Base-by-base conservation (phyloP, 164 flowering plant species). In the Berberis vulgaris region DNA sequence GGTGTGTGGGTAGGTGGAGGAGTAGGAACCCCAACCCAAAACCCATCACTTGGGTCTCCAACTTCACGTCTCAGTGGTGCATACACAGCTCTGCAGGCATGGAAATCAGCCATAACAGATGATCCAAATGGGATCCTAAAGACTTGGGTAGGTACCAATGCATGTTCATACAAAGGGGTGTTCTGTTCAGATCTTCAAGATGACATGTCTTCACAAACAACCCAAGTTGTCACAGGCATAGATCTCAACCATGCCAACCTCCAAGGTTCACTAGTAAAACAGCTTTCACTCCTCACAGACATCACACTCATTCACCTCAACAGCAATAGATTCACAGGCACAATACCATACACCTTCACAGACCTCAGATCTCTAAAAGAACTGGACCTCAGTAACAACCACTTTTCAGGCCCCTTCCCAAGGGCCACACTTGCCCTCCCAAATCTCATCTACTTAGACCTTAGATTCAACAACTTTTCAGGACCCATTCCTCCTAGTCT, bases 171-270 rank as follows among this genome's bases (percentile, higher is more conserved):
- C 81, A 77, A 69, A 71, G 98, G 97, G 0, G 76, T 94, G 4
- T 94, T 88, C 61, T 94, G 98, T 65, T 70, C 81, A 43, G 67
- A 65, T 12, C 40, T 79, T 45, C 62, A 67, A 39, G 72, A 74
- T 39, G 66, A 41, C 41, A 61, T 69, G 64, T 65, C 72, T 43
- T 60, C 67, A 39, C 5, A 70, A 7, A 6, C 69, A 5, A 79
- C 65, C 43, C 72, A 64, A 10, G 75, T 76, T 52, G 79, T 87
- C 46, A 68, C 82, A 7, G 96, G 82, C 26, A 83, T 90, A 65
- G 98, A 94, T 82, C 92, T 94, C 59, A 94, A 94, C 82, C 79
- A 77, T 40, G 95, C 82, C 10, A 83, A 85, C 54, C 85, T 94
- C 3, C 73, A 69, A 64, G 98, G 98, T 2, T 57, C 69, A 57